Evolutionary conservation across 139 green algal species (phyloP).

Genomic region (Chlorella ohadii): DNA sequence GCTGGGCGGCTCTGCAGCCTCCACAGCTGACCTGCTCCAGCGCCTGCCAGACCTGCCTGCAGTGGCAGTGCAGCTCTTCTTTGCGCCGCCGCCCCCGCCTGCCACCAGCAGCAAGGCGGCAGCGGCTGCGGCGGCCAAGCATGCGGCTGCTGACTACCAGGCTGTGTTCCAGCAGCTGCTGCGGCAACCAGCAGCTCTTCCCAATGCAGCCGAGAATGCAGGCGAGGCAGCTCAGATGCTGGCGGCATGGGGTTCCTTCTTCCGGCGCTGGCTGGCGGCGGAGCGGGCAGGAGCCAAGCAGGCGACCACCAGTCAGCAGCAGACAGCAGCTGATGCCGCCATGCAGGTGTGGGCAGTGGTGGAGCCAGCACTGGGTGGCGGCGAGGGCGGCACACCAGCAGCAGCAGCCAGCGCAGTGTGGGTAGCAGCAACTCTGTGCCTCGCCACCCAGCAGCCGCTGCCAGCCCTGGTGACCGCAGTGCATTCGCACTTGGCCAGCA

Average conservation of each 20-base stretch:
- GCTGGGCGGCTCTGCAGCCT: constrained; percentile 19
- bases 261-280: constrained; percentile 32
- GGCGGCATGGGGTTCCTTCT: constrained; percentile 23
- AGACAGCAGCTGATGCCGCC: neutral
- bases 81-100: constrained; percentile 11
- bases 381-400: neutral
- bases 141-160: constrained; percentile 24
- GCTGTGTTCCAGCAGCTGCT: constrained; percentile 14
- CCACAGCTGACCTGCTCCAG: neutral
- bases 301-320: neutral
- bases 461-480: constrained; percentile 19
- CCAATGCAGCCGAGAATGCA: neutral
- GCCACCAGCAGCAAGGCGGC: neutral
- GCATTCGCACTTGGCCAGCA: neutral
- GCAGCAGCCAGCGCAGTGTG: constrained; percentile 12
- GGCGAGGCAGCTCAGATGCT: neutral
- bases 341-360: constrained; percentile 28
- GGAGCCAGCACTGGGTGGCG: neutral
- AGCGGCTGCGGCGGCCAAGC: neutral
- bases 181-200: neutral
- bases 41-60: constrained; percentile 28
- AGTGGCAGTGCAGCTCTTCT: constrained; percentile 24
- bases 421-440: constrained; percentile 24
- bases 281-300: neutral
- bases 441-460: constrained; percentile 5